Evolutionary conservation across 208 protist genomes (phyloP), one percentile per base, ranked within the genome.

Genomic region (Crithidia expoeki): DNA sequence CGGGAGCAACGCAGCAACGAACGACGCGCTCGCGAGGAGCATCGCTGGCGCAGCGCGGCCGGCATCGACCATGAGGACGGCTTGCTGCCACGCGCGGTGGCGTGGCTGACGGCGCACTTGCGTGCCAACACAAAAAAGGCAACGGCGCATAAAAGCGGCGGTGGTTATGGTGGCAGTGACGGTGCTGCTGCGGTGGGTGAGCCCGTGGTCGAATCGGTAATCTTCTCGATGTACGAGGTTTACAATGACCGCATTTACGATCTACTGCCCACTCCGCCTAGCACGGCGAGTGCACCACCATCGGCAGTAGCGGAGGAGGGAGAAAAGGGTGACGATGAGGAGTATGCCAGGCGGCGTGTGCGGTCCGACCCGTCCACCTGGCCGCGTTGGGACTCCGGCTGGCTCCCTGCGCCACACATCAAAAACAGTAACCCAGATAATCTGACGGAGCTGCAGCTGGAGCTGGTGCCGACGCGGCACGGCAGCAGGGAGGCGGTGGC

Each of bases 171-270:
- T n/a, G n/a, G n/a, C 42, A 25, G 30, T 12, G 4, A 19, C 6
- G 44, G 44, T 17, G 44, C 44, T 7, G 17, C 51, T 2, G 28
- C 30, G n/a, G 50, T 16, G 2, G 68, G 52, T 0, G 38, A 23
- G 23, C 71, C 76, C 1, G 61, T 72, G 56, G 72, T 85, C 30
- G 59, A 72, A 16, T 79, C 71, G 40, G 27, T 85, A 17, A 36
- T 51, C 27, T 63, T 81, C 21, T 79, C 76, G n/a, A 80, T 74
- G 61, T 79, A 72, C 38, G 81, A 86, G 51, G 75, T 86, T 36
- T 81, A 83, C 72, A 74, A 80, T 55, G 73, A 80, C n/a, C 72
- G 65, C 30, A 62, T 80, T 3, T 82, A 75, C 57, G 81, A 86
- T 32, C 57, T 86, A 14, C 69, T 86, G 33, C 76, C 62, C 6